phyloP scores from a whole-genome alignment of 83 land plant genomes.

The Picea engelmannii region DNA sequence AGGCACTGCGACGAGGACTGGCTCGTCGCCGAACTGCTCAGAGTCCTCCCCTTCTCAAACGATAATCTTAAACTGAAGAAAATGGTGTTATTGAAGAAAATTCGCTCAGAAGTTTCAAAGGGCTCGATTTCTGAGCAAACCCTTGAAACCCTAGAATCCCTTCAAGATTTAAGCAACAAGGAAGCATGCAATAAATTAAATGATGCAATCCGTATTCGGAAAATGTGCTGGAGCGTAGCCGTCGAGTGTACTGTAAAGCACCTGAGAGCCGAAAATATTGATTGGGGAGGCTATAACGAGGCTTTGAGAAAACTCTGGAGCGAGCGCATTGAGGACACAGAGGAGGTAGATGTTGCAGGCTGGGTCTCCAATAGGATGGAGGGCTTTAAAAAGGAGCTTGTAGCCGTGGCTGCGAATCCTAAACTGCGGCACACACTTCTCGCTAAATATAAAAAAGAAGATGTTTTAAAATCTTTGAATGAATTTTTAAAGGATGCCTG shows the following conservation, averaged over 20 bases:
- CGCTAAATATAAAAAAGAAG: not conserved
- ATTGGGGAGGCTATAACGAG: not conserved
- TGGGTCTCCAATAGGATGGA: not conserved
- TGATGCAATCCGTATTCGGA: not conserved
- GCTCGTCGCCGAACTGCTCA: not conserved
- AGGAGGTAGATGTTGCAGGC: not conserved
- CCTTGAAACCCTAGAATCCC: not conserved
- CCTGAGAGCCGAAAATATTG: not conserved
- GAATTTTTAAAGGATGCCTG: slow-evolving; percentile 4
- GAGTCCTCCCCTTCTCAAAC: not conserved
- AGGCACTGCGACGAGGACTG: not conserved
- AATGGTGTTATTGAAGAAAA: not conserved
- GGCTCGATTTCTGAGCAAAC: slow-evolving; percentile 2
- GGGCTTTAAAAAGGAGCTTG: not conserved
- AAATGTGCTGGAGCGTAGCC: slow-evolving; percentile 1
- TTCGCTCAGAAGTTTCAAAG: not conserved
- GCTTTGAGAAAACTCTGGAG: slow-evolving; percentile 1
- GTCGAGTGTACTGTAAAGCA: slow-evolving; percentile 9
- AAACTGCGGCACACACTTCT: not conserved
- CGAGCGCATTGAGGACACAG: not conserved
- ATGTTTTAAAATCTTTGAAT: not conserved
- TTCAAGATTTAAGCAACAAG: not conserved
- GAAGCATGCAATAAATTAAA: not conserved
- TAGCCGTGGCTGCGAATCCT: slow-evolving; percentile 1
- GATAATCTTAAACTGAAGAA: slow-evolving; percentile 7